These are phyloP conservation scores for Fraxinus quadrangulata DNA, from an alignment of 257 asterid species.

Conservation along the genomic window DNA sequence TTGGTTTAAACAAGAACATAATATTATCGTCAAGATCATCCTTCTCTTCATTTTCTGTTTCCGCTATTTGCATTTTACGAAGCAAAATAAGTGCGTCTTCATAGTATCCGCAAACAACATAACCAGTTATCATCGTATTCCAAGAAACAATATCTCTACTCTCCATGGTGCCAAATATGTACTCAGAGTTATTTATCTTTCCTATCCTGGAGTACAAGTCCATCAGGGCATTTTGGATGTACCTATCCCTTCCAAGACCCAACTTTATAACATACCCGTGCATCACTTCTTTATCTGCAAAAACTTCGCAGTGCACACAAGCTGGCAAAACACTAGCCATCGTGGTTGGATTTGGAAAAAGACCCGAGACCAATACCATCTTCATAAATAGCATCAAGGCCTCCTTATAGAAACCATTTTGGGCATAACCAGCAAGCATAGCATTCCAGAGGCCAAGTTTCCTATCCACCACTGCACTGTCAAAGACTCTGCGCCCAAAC, in stretches of 20 bases:
- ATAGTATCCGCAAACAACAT: constrained; percentile 70
- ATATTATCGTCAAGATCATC: constrained; percentile 20
- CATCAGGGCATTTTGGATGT: constrained; percentile 81
- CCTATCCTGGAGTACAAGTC: constrained; percentile 85
- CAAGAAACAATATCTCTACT: constrained; percentile 73
- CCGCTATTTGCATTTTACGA: constrained; percentile 50
- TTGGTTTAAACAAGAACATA: constrained; percentile 47
- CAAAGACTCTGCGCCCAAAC: constrained; percentile 62
- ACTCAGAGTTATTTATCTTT: constrained; percentile 46
- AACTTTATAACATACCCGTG: constrained; percentile 79
- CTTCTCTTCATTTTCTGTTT: constrained; percentile 18
- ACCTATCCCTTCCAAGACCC: constrained; percentile 60
- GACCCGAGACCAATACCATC: constrained; percentile 44
- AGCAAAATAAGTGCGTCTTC: constrained; percentile 65
- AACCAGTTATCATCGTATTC: constrained; percentile 87
- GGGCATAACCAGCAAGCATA: constrained; percentile 86
- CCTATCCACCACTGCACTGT: constrained; percentile 39
- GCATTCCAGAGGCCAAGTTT: constrained; percentile 81
- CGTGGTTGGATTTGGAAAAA: constrained; percentile 67
- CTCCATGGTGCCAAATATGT: constrained; percentile 66
- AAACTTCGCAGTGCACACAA: constrained; percentile 69
- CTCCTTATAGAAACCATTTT: constrained; percentile 61
- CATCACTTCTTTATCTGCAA: constrained; percentile 63
- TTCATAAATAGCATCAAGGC: constrained; percentile 61
- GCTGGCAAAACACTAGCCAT: constrained; percentile 91